These are phyloP conservation scores for Ustilago bromivora DNA, from an alignment of 1,284 basidiomycete genomes.

Conservation along the genomic window DNA sequence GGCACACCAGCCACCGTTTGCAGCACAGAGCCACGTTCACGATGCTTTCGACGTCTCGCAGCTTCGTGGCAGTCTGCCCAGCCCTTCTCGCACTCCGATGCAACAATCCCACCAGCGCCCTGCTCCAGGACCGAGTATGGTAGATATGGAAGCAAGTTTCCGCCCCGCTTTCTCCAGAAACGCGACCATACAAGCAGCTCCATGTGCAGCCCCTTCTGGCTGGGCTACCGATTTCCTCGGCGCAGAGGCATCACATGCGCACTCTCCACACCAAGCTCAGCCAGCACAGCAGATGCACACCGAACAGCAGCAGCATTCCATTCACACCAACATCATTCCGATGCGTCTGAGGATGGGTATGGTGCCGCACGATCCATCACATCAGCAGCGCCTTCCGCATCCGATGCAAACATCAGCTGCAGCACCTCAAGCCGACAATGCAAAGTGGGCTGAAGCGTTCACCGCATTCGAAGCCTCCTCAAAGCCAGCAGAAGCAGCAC, in stretches of 20 bases:
- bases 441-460: constrained; percentile 65
- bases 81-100: constrained; percentile 31
- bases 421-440: constrained; percentile 41
- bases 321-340: constrained; percentile 39
- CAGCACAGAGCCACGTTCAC: constrained; percentile 17
- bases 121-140: constrained; percentile 20
- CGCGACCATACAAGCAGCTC: constrained; percentile 8
- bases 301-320: constrained; percentile 21
- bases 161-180: constrained; percentile 33
- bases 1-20: constrained; percentile 23
- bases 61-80: constrained; percentile 52
- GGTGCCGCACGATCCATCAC: constrained; percentile 24
- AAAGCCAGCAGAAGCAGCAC: not conserved
- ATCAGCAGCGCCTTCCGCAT: constrained; percentile 11
- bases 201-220: constrained; percentile 30
- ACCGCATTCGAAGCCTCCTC: constrained; percentile 53
- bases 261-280: constrained; percentile 12
- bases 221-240: constrained; percentile 60
- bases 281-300: constrained; percentile 28
- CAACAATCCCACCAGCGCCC: constrained; percentile 26
- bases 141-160: constrained; percentile 50
- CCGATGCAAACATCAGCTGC: constrained; percentile 12
- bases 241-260: constrained; percentile 27
- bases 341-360: constrained; percentile 37
- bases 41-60: constrained; percentile 57